Conservation (phyloP, 2,329 filamentous ascomycete species). For the Fusarium compactum region DNA sequence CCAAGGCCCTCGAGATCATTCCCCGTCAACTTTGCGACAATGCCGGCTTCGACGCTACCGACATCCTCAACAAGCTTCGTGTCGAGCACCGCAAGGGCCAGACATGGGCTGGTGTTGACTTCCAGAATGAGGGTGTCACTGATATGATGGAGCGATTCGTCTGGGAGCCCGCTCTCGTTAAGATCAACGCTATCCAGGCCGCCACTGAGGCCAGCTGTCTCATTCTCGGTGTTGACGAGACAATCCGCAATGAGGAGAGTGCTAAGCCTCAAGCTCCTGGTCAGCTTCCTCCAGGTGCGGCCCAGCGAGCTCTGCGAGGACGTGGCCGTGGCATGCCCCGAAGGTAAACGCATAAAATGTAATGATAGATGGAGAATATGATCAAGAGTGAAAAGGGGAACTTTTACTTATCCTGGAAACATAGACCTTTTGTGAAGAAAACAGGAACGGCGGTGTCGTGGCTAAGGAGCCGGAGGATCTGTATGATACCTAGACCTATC, state of each 20-base stretch:
- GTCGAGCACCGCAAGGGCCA: constrained; percentile 96
- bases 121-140: constrained; percentile 88
- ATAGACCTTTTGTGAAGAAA: constrained; percentile 32
- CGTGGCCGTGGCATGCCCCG: constrained; percentile 88
- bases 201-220: constrained; percentile 95
- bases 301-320: constrained; percentile 87
- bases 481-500: constrained; percentile 53
- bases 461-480: constrained; percentile 49
- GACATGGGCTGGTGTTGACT: constrained; percentile 96
- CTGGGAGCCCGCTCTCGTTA: constrained; percentile 96
- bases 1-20: constrained; percentile 96
- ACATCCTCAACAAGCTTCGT: constrained; percentile 95
- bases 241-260: constrained; percentile 97
- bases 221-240: constrained; percentile 97
- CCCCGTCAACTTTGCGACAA: constrained; percentile 98
- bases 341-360: constrained; percentile 62
- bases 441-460: constrained; percentile 24
- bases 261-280: constrained; percentile 83
- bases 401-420: constrained; percentile 28
- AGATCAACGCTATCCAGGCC: constrained; percentile 96
- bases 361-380: constrained; percentile 39
- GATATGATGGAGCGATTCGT: constrained; percentile 97
- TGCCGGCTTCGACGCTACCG: constrained; percentile 96
- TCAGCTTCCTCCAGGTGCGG: constrained; percentile 82
- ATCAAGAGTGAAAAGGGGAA: constrained; percentile 36